Base-by-base conservation (phyloP, 257 asterid species). In the Nicotiana otophora region DNA sequence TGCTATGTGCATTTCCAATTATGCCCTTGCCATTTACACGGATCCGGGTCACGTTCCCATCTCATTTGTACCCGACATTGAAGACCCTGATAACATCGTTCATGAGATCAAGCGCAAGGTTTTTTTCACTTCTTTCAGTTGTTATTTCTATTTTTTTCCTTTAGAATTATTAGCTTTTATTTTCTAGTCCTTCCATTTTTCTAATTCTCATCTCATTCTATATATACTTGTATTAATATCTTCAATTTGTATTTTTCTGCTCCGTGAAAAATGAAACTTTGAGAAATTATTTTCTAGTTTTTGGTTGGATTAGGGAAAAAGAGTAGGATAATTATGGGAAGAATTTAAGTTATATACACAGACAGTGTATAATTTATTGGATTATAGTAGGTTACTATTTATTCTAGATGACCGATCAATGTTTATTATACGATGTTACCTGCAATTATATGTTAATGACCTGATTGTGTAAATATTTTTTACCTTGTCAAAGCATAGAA, bases 61-160 rank as follows among this genome's bases (percentile, higher is more conserved):
- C 34, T 86, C 95, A 8, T 95, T 85, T 80, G 66, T 83, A 54
- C 98, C 97, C 20, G 95, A 92, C 81, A 61, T 91, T 34, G 99
- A 94, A 91, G 95, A 91, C 57, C 80, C 91, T 2, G 85, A 80
- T 23, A 87, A 75, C 77, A 86, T 90, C 83, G 86, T 93, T 87
- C 97, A 91, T 65, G 99, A 95, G 93, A 90, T 95, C 91, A 95
- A 93, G 87, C 98, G 98, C 91, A 95, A 95, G 99, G 99, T 91
- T 77, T 39, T 42, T 4, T 62, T 82, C 62, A 30, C 19, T 62
- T 75, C 61, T n/a, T 53, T 19, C 6, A 6, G 4, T 23, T 82
- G 61, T 64, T 19, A 3, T 57, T 26, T 0, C 53, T 79, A 1
- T 51, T 81, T 83, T 78, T n/a, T 3, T 68, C 64, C 54, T 78